phyloP scores from a whole-genome alignment of 202 grass and related monocot genomes.

The Setaria italica region DNA sequence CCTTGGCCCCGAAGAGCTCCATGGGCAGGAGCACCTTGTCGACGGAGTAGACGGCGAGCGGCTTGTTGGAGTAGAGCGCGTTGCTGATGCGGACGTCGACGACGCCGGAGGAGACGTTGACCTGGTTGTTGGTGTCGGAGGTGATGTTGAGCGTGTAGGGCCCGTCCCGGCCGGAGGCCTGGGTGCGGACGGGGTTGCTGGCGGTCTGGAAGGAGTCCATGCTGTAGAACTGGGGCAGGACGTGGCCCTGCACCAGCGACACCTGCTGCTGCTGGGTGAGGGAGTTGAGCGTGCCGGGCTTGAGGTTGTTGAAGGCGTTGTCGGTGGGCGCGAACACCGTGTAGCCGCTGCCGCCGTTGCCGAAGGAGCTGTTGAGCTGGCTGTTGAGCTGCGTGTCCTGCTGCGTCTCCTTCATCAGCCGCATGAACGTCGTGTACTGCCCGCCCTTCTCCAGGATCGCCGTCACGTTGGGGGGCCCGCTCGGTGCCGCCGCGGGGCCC shows the following conservation, averaged over 20 bases:
- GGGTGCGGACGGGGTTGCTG: slow-evolving; percentile 84
- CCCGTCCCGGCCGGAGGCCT: slow-evolving; percentile 65
- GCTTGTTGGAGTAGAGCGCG: slow-evolving; percentile 47
- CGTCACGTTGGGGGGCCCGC: slow-evolving; percentile 61
- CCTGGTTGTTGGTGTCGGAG: slow-evolving; percentile 56
- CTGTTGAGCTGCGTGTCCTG: slow-evolving; percentile 86
- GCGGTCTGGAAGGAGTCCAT: slow-evolving; percentile 59
- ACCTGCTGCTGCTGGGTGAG: slow-evolving; percentile 78
- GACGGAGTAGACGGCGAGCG: slow-evolving; percentile 69
- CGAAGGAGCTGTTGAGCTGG: slow-evolving; percentile 85
- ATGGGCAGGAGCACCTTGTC: slow-evolving; percentile 74
- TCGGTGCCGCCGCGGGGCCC: slow-evolving; percentile 33
- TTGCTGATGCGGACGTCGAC: slow-evolving; percentile 57
- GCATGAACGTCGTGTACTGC: slow-evolving; percentile 70
- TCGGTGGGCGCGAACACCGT: slow-evolving; percentile 87
- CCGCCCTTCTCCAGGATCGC: slow-evolving; percentile 65
- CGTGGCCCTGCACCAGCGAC: slow-evolving; percentile 63
- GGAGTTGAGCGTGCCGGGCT: slow-evolving; percentile 70
- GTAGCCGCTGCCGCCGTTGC: slow-evolving; percentile 71
- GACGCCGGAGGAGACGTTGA: slow-evolving; percentile 77
- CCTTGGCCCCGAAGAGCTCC: slow-evolving; percentile 57
- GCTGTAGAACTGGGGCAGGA: slow-evolving; percentile 71
- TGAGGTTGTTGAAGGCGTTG: slow-evolving; percentile 80
- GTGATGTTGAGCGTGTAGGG: slow-evolving; percentile 74
- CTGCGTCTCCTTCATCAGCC: slow-evolving; percentile 69